phyloP scores from a whole-genome alignment of 495 filamentous ascomycete genomes.

The Astrothelium subdiscretum region DNA sequence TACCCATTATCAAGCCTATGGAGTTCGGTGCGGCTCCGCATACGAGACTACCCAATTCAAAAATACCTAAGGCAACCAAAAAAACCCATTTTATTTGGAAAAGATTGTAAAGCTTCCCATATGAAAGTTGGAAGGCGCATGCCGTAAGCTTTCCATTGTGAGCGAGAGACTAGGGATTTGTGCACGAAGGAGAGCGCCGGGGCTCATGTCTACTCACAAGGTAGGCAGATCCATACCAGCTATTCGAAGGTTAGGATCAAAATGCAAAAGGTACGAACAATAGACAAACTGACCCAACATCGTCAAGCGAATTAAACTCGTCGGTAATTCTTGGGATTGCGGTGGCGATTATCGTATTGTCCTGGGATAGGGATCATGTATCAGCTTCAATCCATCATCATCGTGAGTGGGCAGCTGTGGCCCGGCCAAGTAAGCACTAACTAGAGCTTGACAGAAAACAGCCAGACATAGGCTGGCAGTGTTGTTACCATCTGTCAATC shows the following conservation, averaged over 20 bases:
- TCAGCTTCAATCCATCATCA: neutral
- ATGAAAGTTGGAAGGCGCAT: conserved; percentile 4
- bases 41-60: conserved; percentile 3
- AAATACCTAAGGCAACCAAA: neutral
- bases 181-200: neutral
- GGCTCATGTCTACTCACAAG: neutral
- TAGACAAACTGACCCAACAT: conserved; percentile 10
- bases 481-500: neutral
- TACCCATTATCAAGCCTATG: conserved; percentile 6
- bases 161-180: neutral
- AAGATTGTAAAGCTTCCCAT: conserved; percentile 6
- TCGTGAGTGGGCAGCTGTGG: neutral
- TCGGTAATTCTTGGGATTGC: conserved; percentile 19
- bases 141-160: neutral
- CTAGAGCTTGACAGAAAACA: neutral
- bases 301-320: conserved; percentile 17
- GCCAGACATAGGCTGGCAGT: neutral
- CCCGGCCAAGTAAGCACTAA: neutral
- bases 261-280: neutral
- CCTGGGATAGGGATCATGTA: conserved; percentile 1
- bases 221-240: conserved; percentile 5
- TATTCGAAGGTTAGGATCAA: neutral
- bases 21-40: conserved; percentile 5
- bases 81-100: conserved; percentile 7
- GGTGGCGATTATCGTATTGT: conserved; percentile 18